Percentiles rank a stretch among this genome's conserved stretches.
Evolutionary conservation across 2,329 filamentous ascomycete species (phyloP).

Genomic region (Aspergillus unguis): DNA sequence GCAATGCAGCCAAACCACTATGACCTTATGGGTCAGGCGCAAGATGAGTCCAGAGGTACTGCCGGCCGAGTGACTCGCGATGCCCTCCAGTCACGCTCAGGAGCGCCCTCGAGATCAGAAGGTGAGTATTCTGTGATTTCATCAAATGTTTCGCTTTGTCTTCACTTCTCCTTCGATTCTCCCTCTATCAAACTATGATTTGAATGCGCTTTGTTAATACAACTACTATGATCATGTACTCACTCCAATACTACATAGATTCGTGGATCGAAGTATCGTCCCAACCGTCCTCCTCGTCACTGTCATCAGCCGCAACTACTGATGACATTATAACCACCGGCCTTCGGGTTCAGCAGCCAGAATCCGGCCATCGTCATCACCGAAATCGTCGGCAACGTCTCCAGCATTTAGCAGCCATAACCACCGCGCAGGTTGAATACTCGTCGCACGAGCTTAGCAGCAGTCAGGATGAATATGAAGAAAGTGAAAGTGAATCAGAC

Average conservation of each 20-base stretch:
- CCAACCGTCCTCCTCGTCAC: slow-evolving; percentile 86
- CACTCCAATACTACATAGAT: slow-evolving; percentile 59
- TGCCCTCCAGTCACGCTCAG: slow-evolving; percentile 32
- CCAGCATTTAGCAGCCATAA: slow-evolving; percentile 34
- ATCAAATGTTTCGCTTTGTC: slow-evolving; percentile 14
- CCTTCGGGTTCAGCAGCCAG: slow-evolving; percentile 67
- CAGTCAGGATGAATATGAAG: slow-evolving; percentile 92
- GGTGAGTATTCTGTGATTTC: slow-evolving; percentile 30
- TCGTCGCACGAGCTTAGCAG: slow-evolving; percentile 53
- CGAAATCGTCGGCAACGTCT: slow-evolving; percentile 54
- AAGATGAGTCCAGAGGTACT: slow-evolving; percentile 26
- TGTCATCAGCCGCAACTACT: slow-evolving; percentile 67
- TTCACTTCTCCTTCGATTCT: slow-evolving; percentile 16
- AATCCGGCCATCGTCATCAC: slow-evolving; percentile 49
- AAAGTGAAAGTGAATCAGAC: slow-evolving; percentile 88
- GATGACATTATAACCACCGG: slow-evolving; percentile 92
- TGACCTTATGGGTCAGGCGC: slow-evolving; percentile 38
- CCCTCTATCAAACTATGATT: neutral
- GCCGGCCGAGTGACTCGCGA: slow-evolving; percentile 35
- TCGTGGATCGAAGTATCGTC: slow-evolving; percentile 96
- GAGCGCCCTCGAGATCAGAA: slow-evolving; percentile 40
- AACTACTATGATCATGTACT: slow-evolving; percentile 35
- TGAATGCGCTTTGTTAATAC: neutral
- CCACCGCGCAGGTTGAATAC: slow-evolving; percentile 40
- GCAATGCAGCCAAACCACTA: slow-evolving; percentile 42